These are phyloP conservation scores for Aspergillus conjunctus DNA, from an alignment of 495 filamentous ascomycete species.

Conservation along the genomic window DNA sequence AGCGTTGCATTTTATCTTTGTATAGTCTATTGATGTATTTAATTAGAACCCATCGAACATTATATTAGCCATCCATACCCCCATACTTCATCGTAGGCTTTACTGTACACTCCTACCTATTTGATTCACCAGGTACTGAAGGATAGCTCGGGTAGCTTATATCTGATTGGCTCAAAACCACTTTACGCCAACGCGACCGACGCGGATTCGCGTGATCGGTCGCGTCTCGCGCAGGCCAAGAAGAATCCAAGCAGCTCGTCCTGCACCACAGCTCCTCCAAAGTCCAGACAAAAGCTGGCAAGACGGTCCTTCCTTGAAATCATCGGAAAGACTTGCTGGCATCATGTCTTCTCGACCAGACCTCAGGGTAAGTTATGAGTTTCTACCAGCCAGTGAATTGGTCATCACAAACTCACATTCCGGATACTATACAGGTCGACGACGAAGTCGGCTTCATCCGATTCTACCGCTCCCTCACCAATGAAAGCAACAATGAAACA, in stretches of 20 bases:
- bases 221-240: conserved; percentile 30
- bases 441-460: conserved; percentile 95
- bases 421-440: conserved; percentile 66
- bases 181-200: conserved; percentile 40
- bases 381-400: not conserved
- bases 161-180: conserved; percentile 25
- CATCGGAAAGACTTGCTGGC: conserved; percentile 24
- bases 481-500: conserved; percentile 60
- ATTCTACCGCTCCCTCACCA: conserved; percentile 81
- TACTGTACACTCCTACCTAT: no score
- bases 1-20: conserved; percentile 38
- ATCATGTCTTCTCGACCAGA: conserved; percentile 90
- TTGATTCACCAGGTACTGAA: not conserved
- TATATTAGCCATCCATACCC: no score
- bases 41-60: no score
- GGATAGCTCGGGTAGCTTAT: not conserved
- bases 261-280: not conserved
- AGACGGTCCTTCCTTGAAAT: conserved; percentile 13
- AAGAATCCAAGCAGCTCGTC: conserved; percentile 14
- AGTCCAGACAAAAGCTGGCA: conserved; percentile 12
- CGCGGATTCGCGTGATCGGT: conserved; percentile 46
- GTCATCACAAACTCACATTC: not conserved
- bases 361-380: conserved; percentile 63
- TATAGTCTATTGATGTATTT: conserved; percentile 3
- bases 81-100: no score